These are phyloP conservation scores for Corymbia citriodora DNA, from an alignment of 441 rosid species.

Conservation along the genomic window DNA sequence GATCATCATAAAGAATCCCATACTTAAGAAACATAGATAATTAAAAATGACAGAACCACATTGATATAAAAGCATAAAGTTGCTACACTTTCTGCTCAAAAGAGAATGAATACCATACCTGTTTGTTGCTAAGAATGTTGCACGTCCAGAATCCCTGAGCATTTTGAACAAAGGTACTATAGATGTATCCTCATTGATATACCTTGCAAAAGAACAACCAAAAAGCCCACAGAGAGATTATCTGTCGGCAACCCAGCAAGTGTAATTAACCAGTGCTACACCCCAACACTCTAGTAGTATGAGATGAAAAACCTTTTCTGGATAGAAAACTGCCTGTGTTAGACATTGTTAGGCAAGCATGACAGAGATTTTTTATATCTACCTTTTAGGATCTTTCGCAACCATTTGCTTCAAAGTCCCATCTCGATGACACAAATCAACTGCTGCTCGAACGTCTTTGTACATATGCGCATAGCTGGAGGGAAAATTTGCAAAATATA, in stretches of 20 bases:
- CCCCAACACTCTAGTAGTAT: neutral
- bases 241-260: neutral
- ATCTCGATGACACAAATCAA: conserved; percentile 98
- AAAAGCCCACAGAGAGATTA: neutral
- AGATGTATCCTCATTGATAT: conserved; percentile 69
- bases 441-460: conserved; percentile 94
- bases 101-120: conserved; percentile 33
- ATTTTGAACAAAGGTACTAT: conserved; percentile 78
- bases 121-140: conserved; percentile 91
- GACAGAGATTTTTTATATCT: conserved; percentile 3
- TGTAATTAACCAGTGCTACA: neutral
- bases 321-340: neutral
- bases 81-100: neutral
- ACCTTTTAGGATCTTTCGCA: conserved; percentile 81
- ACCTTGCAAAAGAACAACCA: conserved; percentile 32
- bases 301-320: neutral
- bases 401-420: conserved; percentile 98
- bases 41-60: neutral
- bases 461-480: conserved; percentile 84
- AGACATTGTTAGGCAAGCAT: neutral
- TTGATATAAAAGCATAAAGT: neutral
- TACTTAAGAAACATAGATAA: neutral
- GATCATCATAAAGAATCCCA: neutral
- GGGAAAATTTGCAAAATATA: neutral
- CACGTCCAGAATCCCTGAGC: conserved; percentile 88